phyloP scores from a whole-genome alignment of 257 asterid genomes.

The Gentiana macrophylla region DNA sequence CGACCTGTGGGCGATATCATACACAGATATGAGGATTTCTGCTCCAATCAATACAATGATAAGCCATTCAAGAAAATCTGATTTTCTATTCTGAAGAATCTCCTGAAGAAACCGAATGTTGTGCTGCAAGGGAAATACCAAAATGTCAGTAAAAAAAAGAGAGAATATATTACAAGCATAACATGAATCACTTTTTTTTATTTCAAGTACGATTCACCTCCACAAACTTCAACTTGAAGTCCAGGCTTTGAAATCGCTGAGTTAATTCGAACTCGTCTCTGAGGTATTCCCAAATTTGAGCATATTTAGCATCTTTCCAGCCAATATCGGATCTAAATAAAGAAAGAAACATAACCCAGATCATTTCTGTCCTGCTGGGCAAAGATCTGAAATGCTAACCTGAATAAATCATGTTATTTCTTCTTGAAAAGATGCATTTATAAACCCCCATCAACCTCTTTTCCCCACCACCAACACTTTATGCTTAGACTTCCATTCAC shows the following conservation, averaged over 20 bases:
- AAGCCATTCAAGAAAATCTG: constrained; percentile 93
- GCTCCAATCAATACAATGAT: constrained; percentile 81
- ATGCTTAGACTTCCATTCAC: too few relatives aligned
- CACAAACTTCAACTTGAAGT: constrained; percentile 88
- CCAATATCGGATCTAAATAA: constrained; percentile 59
- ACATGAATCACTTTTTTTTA: neutral
- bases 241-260: constrained; percentile 92
- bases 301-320: constrained; percentile 97
- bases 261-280: constrained; percentile 96
- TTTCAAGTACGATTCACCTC: constrained; percentile 39
- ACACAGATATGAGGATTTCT: constrained; percentile 82
- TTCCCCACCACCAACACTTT: too few relatives aligned
- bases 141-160: constrained; percentile 5
- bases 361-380: too few relatives aligned
- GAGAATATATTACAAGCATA: too few relatives aligned
- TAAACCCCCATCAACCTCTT: too few relatives aligned
- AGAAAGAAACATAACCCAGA: neutral
- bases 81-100: constrained; percentile 91
- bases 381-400: too few relatives aligned
- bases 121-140: constrained; percentile 45
- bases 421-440: too few relatives aligned
- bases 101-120: constrained; percentile 90
- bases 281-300: constrained; percentile 97
- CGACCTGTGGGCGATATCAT: constrained; percentile 63
- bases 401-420: too few relatives aligned